These are phyloP conservation scores for Fusarium algeriense DNA, from an alignment of 2,329 filamentous ascomycete species.

Conservation along the genomic window DNA sequence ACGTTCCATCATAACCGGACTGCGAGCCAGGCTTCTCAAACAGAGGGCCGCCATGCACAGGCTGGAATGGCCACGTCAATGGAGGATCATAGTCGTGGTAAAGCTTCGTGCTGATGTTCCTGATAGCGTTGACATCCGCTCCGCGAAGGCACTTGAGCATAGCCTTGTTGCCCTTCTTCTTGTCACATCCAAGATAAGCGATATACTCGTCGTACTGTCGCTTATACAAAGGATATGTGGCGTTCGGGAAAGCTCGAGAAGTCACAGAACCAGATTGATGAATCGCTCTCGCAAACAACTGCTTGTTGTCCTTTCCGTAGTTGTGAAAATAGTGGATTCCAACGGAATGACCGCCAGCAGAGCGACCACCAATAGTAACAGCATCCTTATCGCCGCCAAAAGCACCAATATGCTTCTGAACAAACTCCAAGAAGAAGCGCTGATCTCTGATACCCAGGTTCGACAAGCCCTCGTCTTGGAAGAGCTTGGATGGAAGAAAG, in stretches of 20 bases:
- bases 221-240: conserved; percentile 51
- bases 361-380: conserved; percentile 68
- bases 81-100: conserved; percentile 54
- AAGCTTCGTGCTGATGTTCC: conserved; percentile 53
- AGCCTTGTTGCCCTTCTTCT: conserved; percentile 44
- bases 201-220: conserved; percentile 50
- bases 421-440: conserved; percentile 64
- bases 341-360: conserved; percentile 61
- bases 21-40: conserved; percentile 61
- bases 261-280: conserved; percentile 56
- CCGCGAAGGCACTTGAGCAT: conserved; percentile 55
- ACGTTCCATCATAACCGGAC: conserved; percentile 54
- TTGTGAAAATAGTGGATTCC: conserved; percentile 56
- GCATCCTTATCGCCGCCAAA: conserved; percentile 66
- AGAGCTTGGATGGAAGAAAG: conserved; percentile 57
- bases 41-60: conserved; percentile 58
- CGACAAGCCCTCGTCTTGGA: conserved; percentile 53
- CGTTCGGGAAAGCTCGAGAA: conserved; percentile 53
- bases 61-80: conserved; percentile 63
- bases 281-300: conserved; percentile 52
- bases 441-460: conserved; percentile 69
- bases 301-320: conserved; percentile 48
- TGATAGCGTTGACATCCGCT: conserved; percentile 53
- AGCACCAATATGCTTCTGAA: conserved; percentile 62
- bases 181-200: conserved; percentile 47